Evolutionary conservation across 225 moss, liverwort and hornwort genomes (phyloP).

Genomic region (Takakia lepidozioides): DNA sequence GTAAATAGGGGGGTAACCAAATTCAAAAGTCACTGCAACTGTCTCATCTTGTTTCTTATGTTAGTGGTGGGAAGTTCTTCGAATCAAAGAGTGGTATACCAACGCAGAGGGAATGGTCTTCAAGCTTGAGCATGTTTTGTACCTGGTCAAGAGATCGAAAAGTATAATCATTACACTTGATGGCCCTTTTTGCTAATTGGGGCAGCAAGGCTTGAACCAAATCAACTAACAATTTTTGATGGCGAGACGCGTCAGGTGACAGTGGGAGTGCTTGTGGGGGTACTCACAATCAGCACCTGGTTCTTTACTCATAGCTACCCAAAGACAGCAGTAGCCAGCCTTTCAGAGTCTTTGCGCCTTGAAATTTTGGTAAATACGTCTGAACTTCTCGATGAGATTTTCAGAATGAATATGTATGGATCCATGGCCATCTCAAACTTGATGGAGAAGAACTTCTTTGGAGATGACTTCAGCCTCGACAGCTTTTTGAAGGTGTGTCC

Average conservation of each 20-base stretch:
- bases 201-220: too few species aligned
- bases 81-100: not conserved
- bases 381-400: constrained; percentile 51
- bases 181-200: not conserved
- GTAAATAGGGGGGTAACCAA: too few species aligned
- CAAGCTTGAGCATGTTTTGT: not conserved
- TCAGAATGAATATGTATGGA: constrained; percentile 61
- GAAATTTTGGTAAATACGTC: constrained; percentile 66
- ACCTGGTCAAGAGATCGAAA: not conserved
- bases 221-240: not conserved
- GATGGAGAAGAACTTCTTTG: constrained; percentile 69
- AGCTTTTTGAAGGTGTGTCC: constrained; percentile 19
- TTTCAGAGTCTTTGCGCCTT: constrained; percentile 48
- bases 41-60: too few species aligned
- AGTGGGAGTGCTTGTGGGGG: constrained; percentile 58
- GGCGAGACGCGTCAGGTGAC: constrained; percentile 54
- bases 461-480: constrained; percentile 39
- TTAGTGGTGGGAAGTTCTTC: too few species aligned
- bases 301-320: constrained; percentile 70
- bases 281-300: constrained; percentile 60
- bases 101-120: not conserved
- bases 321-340: constrained; percentile 53
- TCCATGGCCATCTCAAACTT: constrained; percentile 53
- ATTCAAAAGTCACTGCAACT: too few species aligned
- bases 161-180: not conserved